Base-by-base conservation (phyloP, 345 rosid genomes). In the Arabidopsis arenosa region DNA sequence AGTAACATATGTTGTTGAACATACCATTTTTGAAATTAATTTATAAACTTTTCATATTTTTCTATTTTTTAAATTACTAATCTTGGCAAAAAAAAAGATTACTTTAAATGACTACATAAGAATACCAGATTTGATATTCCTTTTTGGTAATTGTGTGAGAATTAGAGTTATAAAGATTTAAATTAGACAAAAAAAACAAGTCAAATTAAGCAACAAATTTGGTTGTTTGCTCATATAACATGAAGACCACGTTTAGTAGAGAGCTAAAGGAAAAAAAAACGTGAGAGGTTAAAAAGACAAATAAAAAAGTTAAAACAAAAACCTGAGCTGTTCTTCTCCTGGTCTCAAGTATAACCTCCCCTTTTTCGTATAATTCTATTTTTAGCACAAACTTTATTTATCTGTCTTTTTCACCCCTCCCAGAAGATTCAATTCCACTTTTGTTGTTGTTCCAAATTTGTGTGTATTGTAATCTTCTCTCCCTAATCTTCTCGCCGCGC, bases 341-440 rank as follows among this genome's bases (percentile, higher is more conserved):
- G 69, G 65, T 78, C 73, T 78, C 74, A 78, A 72, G 77, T 72
- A 57, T 58, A 51, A 66, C 78, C 81, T 78, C 81, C 43, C 70
- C 30, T 79, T 79, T 73, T 53, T n/a, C 74, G 74, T 73, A 66
- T 41, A 73, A 28, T 61, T 54, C 81, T 79, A 79, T 73, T 73
- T 79, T 67, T 73, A 79, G 78, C 2, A 72, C 74, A 51, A 67
- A 73, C 66, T 73, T 79, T 60, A 26, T 73, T 73, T 44, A 79
- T 39, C 54, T 43, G 66, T 53, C 23, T 40, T 73, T 79, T 79
- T 67, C 44, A 44, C 48, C 70, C 81, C 68, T 32, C 69, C 52
- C 65, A 76, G 10, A 59, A 75, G 76, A 78, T 48, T 13, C 53
- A 78, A 39, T 72, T 32, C 73, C 73, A 49, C 13, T 70, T 72